A percentile compares a stretch with the other conserved stretches of the same genome.
phyloP scores from a whole-genome alignment of 257 asterid genomes.

The Buddleja alternifolia region DNA sequence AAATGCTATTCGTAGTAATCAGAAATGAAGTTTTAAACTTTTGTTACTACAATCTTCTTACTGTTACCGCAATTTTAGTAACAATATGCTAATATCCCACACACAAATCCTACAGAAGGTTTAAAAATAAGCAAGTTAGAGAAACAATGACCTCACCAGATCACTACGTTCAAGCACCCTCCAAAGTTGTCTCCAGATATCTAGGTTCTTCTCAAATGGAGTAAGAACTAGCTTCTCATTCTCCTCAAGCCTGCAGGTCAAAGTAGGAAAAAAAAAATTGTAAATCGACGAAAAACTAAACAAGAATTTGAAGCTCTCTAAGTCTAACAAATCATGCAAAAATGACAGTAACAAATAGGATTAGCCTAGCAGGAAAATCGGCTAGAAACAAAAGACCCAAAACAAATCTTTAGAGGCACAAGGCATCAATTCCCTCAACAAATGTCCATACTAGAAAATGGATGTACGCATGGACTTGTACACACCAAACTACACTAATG shows the following conservation, averaged over 20 bases:
- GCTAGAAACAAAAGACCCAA: conserved; percentile 2
- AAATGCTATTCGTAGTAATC: conserved; percentile 6
- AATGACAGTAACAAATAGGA: background rate
- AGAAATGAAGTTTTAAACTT: background rate
- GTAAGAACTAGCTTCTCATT: conserved; percentile 91
- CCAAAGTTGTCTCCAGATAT: conserved; percentile 99
- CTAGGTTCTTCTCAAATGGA: conserved; percentile 97
- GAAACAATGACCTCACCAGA: conserved; percentile 62
- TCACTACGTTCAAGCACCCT: conserved; percentile 99
- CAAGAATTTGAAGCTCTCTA: background rate
- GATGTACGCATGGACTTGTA: conserved; percentile 1
- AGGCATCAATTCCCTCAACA: background rate
- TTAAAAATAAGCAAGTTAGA: conserved; percentile 10
- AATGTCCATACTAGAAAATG: background rate
- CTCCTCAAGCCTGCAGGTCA: conserved; percentile 82
- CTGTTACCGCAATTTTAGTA: conserved; percentile 22
- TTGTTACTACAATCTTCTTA: conserved; percentile 8
- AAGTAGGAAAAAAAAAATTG: conserved; percentile 18
- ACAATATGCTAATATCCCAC: background rate
- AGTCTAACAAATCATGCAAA: background rate
- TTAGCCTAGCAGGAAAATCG: background rate
- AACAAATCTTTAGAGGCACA: conserved; percentile 15
- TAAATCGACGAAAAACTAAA: background rate
- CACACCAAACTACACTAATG: background rate
- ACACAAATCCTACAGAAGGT: conserved; percentile 9